These are phyloP conservation scores for Osmanthus fragrans DNA, from an alignment of 257 asterid species.

Conservation along the genomic window DNA sequence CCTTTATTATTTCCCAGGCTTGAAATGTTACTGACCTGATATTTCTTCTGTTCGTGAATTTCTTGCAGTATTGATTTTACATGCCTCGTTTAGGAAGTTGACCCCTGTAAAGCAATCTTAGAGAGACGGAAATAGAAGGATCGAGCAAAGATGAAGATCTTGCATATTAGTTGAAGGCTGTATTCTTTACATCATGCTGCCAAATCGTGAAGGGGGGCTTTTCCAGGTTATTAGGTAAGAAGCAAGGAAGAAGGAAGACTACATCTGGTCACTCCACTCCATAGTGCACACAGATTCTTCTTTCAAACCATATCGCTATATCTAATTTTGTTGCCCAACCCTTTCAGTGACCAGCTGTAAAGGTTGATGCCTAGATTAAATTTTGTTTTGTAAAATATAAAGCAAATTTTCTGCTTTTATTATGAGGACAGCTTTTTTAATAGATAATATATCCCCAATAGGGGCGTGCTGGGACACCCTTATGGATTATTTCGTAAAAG, in stretches of 20 bases:
- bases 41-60: slow-evolving; percentile 1
- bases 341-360: background rate
- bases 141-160: slow-evolving; percentile 29
- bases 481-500: no score
- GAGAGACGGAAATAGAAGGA: slow-evolving; percentile 42
- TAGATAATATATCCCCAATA: no score
- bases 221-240: no score
- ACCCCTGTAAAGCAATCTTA: slow-evolving; percentile 56
- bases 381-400: background rate
- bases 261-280: no score
- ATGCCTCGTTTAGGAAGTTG: slow-evolving; percentile 83
- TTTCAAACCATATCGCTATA: background rate
- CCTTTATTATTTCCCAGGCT: background rate
- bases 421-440: background rate
- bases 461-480: no score
- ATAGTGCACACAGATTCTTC: no score
- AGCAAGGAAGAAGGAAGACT: no score
- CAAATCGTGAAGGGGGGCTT: no score
- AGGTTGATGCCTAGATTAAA: background rate
- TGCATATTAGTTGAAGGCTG: background rate
- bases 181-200: slow-evolving; percentile 7
- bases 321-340: background rate
- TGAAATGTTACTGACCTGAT: background rate
- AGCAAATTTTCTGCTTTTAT: background rate
- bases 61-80: slow-evolving; percentile 74